Conservation (phyloP, 139 green algal species). For the Dunaliella primolecta region DNA sequence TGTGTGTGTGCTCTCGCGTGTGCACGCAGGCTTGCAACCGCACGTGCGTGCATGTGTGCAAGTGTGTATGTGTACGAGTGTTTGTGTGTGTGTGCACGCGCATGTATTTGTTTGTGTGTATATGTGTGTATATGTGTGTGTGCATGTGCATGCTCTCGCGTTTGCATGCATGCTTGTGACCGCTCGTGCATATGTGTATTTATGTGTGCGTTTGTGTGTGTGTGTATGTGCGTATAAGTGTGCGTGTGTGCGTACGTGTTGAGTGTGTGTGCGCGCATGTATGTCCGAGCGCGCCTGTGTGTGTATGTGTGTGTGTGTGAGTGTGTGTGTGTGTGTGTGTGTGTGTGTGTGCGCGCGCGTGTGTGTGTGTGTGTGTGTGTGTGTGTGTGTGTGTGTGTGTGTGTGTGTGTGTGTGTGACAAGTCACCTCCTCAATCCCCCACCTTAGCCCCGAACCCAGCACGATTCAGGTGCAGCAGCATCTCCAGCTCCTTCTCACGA, state of each 20-base stretch:
- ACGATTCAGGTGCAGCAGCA: slow-evolving; percentile 56
- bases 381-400: not conserved
- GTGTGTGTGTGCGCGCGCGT: not conserved
- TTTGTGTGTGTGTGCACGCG: not conserved
- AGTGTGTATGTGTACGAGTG: not conserved
- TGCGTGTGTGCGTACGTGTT: not conserved
- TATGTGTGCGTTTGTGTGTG: not conserved
- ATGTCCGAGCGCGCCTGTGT: too few species aligned
- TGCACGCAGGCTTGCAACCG: too few species aligned
- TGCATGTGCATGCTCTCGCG: not conserved
- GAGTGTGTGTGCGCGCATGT: not conserved
- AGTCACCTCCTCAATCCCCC: too few species aligned
- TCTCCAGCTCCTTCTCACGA: slow-evolving; percentile 56
- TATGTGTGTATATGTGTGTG: not conserved
- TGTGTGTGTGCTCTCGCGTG: not conserved
- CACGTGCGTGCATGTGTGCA: too few species aligned
- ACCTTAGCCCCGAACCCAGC: slow-evolving; percentile 78
- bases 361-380: not conserved
- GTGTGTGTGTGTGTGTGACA: not conserved
- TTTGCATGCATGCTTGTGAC: not conserved
- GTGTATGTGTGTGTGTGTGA: not conserved
- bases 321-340: not conserved
- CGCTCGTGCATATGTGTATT: not conserved
- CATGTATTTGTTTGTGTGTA: not conserved
- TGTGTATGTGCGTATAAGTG: not conserved